Evolutionary conservation across 2,329 filamentous ascomycete species (phyloP), one percentile per base, ranked within the genome.

Genomic region (Colletotrichum orchidophilum): DNA sequence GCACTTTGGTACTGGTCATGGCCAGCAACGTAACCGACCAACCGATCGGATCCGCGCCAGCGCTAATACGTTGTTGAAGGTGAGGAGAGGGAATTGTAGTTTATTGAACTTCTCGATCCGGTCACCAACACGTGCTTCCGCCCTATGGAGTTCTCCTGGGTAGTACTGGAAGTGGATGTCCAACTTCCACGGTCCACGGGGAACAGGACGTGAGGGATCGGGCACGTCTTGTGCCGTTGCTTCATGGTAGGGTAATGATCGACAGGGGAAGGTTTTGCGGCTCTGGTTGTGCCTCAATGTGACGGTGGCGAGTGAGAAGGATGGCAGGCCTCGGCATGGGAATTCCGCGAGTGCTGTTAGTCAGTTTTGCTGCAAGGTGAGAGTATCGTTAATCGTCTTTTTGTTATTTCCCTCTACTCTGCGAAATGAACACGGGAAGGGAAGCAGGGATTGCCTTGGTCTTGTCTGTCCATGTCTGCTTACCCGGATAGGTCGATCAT

Each of bases 91-190:
- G 24, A 11, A n/a, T n/a, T 6, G 8, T 29, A n/a, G 35, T 27
- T 18, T 24, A 29, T 26, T 5, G 24, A 3, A 9, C 26, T 49
- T 24, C 58, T 49, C 26, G 27, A 33, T 61, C 11, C n/a, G 57
- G 29, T 9, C 5, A 60, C 27, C 9, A 46, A 57, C 52, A 71
- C 63, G 63, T 71, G 68, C 63, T 9, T 62, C 52, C 64, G 68
- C 53, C 63, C 46, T 71, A 35, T n/a, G 35, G 42, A 24, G 1
- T 13, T 5, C 26, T 42, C 12, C 52, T 12, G 26, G 53, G 53
- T 53, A 29, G 59, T 15, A 58, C n/a, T 31, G 5, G 4, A 33
- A 33, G 53, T 24, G 53, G n/a, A 21, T 15, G 2, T 24, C 29
- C 29, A 4, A 24, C 18, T n/a, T 3, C 3, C 18, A 1, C 6